phyloP scores from a whole-genome alignment of 768 basidiomycete genomes.

The Ephemerocybe angulata region DNA sequence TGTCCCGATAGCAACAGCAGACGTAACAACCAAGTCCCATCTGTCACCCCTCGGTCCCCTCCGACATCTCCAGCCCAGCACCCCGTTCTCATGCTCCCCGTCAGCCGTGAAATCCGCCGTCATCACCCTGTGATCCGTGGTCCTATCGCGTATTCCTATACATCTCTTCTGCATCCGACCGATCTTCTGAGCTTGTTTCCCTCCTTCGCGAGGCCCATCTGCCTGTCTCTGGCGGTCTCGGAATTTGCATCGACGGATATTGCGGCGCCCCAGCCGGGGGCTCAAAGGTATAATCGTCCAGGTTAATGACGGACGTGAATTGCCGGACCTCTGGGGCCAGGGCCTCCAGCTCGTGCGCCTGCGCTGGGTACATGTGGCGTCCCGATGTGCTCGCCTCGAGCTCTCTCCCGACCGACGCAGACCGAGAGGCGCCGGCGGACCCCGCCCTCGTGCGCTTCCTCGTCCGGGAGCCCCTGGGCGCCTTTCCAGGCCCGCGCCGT shows the following conservation, averaged over 20 bases:
- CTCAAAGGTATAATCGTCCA: slow-evolving; percentile 29
- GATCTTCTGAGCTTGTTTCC: slow-evolving; percentile 34
- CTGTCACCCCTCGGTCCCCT: neutral
- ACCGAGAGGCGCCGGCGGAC: slow-evolving; percentile 3
- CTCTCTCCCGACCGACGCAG: neutral
- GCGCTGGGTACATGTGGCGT: neutral
- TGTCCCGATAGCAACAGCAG: slow-evolving; percentile 46
- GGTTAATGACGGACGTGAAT: slow-evolving; percentile 28
- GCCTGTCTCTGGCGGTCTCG: slow-evolving; percentile 10
- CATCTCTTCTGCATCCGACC: slow-evolving; percentile 30
- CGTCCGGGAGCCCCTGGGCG: slow-evolving; percentile 54
- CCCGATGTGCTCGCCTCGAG: neutral
- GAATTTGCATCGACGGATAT: slow-evolving; percentile 15
- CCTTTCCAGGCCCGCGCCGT: slow-evolving; percentile 75
- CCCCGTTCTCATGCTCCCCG: too few species aligned
- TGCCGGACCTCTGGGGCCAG: slow-evolving; percentile 26
- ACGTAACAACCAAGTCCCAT: slow-evolving; percentile 39
- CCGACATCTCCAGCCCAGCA: too few species aligned
- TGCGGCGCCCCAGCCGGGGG: slow-evolving; percentile 14
- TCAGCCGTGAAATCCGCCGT: slow-evolving; percentile 15
- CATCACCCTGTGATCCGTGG: slow-evolving; percentile 24
- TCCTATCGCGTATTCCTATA: slow-evolving; percentile 20
- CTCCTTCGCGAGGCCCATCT: slow-evolving; percentile 22
- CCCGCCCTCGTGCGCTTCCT: slow-evolving; percentile 30
- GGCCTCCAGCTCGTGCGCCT: neutral